Evolutionary conservation across 1,139 yeast genomes (phyloP), one percentile per base, ranked within the genome.

Genomic region (Saccharomycopsis crataegensis): DNA sequence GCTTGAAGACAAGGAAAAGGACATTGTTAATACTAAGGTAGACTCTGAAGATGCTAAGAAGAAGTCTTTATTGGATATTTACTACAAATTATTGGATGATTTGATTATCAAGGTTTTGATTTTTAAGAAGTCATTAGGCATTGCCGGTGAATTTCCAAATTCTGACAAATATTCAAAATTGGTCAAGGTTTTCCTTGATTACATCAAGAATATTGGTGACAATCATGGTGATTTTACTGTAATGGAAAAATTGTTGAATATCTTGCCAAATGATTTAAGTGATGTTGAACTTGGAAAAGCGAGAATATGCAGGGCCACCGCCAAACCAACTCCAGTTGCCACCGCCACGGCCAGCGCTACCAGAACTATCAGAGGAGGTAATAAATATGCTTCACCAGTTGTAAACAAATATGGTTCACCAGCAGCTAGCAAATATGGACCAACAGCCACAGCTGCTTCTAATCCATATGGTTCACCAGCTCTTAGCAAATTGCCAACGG

Each of bases 181-280:
- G 40, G 64, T 72, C 52, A 57, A 70, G 17, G 68, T 68, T 49
- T 67, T 68, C 50, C 62, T 67, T 61, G 98, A 93, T 67, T 93
- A 86, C 66, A 83, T 95, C 53, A 84, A 80, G 61, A 73, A 86
- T 59, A 82, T 91, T 56, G 86, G 96, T 4, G 57, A 54, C 36
- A 82, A 91, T 43, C 82, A 78, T 64, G 98, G 98, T 32, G 83
- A 87, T 59, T 83, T 88, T 62, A 95, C 84, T 16, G 72, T 93
- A 61, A 98, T 98, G 3, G 78, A 76, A 59, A 78, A 77, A 59
- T 81, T 87, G 62, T 76, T 91, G 62, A 75, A 76, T 52, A 74
- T 85, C 58, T 74, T 91, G 60, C 96, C 98, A 8, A 84, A 81
- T 52, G 73, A 72, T 53, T 76, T 78, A 58, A 78, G 79, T 45